Percentiles rank a stretch among this genome's conserved stretches.
Conservation (phyloP, 2,329 filamentous ascomycete species). For the Neurospora sp. region DNA sequence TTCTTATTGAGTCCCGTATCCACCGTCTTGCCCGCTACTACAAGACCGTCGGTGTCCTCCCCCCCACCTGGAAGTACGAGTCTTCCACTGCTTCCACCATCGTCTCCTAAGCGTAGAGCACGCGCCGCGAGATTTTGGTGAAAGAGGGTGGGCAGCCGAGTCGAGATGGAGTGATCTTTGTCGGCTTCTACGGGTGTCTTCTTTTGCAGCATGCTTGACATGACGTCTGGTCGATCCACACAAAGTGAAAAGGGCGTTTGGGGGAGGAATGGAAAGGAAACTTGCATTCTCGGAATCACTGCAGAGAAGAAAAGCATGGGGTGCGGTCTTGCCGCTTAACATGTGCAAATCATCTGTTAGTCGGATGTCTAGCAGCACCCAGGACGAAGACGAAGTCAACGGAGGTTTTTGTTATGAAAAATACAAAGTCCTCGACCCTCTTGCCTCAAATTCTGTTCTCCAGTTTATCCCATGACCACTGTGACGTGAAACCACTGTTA, state of each 20-base stretch:
- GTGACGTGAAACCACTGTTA: not conserved
- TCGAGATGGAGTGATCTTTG: conserved; percentile 20
- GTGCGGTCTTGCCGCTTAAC: not conserved
- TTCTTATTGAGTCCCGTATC: conserved; percentile 99
- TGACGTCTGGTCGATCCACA: conserved; percentile 4
- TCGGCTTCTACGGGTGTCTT: conserved; percentile 6
- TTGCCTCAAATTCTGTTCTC: not conserved
- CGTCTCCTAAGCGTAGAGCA: conserved; percentile 59
- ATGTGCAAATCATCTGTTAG: not conserved
- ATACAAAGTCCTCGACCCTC: not conserved
- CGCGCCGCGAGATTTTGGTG: conserved; percentile 11
- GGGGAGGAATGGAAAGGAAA: conserved; percentile 18
- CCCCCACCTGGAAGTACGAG: conserved; percentile 99
- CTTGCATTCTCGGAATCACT: conserved; percentile 17
- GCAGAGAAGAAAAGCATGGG: conserved; percentile 8
- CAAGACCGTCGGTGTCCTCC: conserved; percentile 81
- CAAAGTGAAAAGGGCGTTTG: conserved; percentile 13
- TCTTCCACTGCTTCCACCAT: conserved; percentile 90
- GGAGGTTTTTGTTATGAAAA: not conserved
- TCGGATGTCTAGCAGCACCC: not conserved
- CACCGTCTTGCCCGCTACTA: conserved; percentile 97
- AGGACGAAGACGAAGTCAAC: not conserved
- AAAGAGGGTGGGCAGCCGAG: conserved; percentile 2
- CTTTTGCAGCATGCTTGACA: conserved; percentile 11
- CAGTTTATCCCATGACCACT: not conserved